Conservation (phyloP, 352 stramenopile genomes). For the Phytophthora multivora region DNA sequence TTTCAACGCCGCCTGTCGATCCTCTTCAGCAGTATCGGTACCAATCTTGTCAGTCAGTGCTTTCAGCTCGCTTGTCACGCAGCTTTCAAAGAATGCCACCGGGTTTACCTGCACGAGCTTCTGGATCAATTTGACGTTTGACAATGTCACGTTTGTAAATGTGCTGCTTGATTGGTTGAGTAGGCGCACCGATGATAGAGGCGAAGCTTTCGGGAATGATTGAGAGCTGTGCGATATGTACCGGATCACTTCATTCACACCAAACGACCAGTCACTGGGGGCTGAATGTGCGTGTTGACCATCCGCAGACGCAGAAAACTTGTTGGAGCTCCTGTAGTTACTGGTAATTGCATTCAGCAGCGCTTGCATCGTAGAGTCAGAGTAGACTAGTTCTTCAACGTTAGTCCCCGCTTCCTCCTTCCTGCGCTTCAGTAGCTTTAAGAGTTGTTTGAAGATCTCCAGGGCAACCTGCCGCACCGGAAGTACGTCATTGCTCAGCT, state of each 20-base stretch:
- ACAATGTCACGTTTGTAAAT: slow-evolving; percentile 43
- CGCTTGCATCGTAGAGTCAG: slow-evolving; percentile 42
- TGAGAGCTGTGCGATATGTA: slow-evolving; percentile 50
- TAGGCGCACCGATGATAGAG: slow-evolving; percentile 60
- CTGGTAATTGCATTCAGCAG: slow-evolving; percentile 52
- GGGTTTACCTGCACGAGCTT: slow-evolving; percentile 53
- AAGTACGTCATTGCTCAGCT: slow-evolving; percentile 62
- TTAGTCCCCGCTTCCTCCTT: background rate
- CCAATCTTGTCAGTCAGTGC: slow-evolving; percentile 48
- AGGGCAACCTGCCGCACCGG: slow-evolving; percentile 66
- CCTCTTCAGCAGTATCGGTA: slow-evolving; percentile 51
- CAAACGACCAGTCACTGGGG: slow-evolving; percentile 77
- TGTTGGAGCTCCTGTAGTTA: slow-evolving; percentile 71
- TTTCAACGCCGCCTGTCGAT: slow-evolving; percentile 60
- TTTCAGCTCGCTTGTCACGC: slow-evolving; percentile 28
- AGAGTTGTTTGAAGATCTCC: slow-evolving; percentile 53
- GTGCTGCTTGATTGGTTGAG: slow-evolving; percentile 51
- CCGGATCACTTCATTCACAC: slow-evolving; percentile 64
- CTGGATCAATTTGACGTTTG: slow-evolving; percentile 51
- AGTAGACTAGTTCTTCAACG: slow-evolving; percentile 49
- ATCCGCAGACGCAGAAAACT: slow-evolving; percentile 67
- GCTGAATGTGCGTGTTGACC: slow-evolving; percentile 69
- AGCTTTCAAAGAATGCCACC: slow-evolving; percentile 33
- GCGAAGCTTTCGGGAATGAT: slow-evolving; percentile 53
- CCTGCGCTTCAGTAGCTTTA: slow-evolving; percentile 51